Evolutionary conservation across 768 basidiomycete species (phyloP).

Genomic region (Kwoniella sp.): DNA sequence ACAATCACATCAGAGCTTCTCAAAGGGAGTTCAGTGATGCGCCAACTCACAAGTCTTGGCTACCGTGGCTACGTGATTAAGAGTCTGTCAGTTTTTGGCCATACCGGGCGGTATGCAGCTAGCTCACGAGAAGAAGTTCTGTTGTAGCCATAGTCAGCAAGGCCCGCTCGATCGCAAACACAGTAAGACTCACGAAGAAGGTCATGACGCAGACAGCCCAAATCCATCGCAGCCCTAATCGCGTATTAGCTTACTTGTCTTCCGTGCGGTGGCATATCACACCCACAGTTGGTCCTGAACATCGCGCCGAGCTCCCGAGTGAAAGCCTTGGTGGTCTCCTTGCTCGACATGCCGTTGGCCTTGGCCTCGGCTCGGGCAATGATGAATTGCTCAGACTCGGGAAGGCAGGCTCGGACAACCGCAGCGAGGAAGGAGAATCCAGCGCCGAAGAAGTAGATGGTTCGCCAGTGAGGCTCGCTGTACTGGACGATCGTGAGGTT

Average conservation of each 20-base stretch:
- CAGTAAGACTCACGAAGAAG: constrained; percentile 31
- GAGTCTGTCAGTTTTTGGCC: too few species aligned
- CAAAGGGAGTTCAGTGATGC: constrained; percentile 2
- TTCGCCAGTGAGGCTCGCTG: constrained; percentile 59
- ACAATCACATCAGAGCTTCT: not conserved
- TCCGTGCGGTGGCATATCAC: not conserved
- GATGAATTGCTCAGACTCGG: constrained; percentile 73
- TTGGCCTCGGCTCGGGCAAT: constrained; percentile 56
- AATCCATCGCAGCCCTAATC: constrained; percentile 63
- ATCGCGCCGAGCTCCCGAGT: constrained; percentile 68
- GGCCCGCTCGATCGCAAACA: not conserved
- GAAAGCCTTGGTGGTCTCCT: constrained; percentile 66
- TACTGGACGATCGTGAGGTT: constrained; percentile 59
- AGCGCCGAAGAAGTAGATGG: constrained; percentile 74
- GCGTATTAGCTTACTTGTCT: not conserved
- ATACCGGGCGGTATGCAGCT: too few species aligned
- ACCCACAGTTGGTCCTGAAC: constrained; percentile 65
- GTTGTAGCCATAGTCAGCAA: constrained; percentile 49
- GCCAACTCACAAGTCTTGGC: constrained; percentile 50
- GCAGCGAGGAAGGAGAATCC: constrained; percentile 70
- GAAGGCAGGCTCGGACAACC: constrained; percentile 60
- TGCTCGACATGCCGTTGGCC: constrained; percentile 51
- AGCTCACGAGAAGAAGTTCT: constrained; percentile 13
- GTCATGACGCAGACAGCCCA: constrained; percentile 77
- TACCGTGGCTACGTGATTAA: constrained; percentile 54